Percentiles rank a stretch among this genome's conserved stretches.
Conservation (phyloP, 768 basidiomycete genomes). For the Naganishia friedmannii region DNA sequence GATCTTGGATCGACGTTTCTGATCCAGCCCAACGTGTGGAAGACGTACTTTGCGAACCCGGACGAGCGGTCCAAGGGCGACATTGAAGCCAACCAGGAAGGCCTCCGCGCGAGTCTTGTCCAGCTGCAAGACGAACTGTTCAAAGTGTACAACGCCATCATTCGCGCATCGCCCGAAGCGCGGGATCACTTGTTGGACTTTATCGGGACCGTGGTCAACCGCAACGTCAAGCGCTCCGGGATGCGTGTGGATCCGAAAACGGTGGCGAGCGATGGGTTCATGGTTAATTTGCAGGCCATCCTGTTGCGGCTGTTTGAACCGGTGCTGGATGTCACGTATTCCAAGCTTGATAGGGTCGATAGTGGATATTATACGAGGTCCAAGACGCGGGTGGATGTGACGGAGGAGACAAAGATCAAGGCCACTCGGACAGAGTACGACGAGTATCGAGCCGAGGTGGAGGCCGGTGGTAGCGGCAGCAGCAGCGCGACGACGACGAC, state of each 20-base stretch:
- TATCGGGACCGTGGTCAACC: conserved; percentile 67
- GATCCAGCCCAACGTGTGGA: conserved; percentile 67
- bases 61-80: conserved; percentile 71
- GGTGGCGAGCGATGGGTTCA: conserved; percentile 85
- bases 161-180: conserved; percentile 72
- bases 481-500: conserved; percentile 11
- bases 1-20: background rate
- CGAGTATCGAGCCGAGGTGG: conserved; percentile 60
- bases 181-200: conserved; percentile 79
- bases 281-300: conserved; percentile 83
- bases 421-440: conserved; percentile 83
- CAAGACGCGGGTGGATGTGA: conserved; percentile 67
- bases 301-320: conserved; percentile 84
- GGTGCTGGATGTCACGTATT: conserved; percentile 85
- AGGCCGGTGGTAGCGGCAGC: background rate
- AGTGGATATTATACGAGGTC: conserved; percentile 72
- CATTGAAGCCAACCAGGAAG: conserved; percentile 76
- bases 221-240: conserved; percentile 85
- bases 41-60: conserved; percentile 80
- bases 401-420: conserved; percentile 89
- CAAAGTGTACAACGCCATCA: conserved; percentile 80
- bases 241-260: conserved; percentile 83
- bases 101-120: conserved; percentile 79
- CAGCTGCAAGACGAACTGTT: conserved; percentile 70
- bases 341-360: conserved; percentile 84